phyloP scores from a whole-genome alignment of 2,329 filamentous ascomycete genomes.

The Fusarium denticulatum region DNA sequence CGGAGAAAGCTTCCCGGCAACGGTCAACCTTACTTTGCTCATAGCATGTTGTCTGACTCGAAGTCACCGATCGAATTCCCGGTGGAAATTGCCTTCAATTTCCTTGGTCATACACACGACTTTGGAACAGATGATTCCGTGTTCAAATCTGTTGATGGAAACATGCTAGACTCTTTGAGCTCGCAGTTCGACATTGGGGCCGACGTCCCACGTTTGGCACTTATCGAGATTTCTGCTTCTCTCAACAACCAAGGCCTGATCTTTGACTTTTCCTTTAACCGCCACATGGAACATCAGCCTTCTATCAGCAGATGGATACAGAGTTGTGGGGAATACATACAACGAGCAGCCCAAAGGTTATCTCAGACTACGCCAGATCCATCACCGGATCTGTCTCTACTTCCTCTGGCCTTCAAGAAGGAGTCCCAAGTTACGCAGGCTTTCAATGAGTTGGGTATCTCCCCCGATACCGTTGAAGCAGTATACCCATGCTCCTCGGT shows the following conservation, averaged over 20 bases:
- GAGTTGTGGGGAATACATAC: background rate
- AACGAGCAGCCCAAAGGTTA: background rate
- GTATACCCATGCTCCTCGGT: slow-evolving; percentile 36
- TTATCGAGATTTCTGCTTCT: slow-evolving; percentile 30
- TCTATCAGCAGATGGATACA: background rate
- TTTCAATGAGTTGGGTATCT: background rate
- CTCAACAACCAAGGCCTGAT: background rate
- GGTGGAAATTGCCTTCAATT: slow-evolving; percentile 34
- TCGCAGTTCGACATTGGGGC: slow-evolving; percentile 16
- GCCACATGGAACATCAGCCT: slow-evolving; percentile 1
- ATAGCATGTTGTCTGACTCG: background rate
- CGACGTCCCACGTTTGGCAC: slow-evolving; percentile 22
- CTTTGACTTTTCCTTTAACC: slow-evolving; percentile 25
- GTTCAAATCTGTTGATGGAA: slow-evolving; percentile 2
- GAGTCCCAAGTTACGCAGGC: background rate
- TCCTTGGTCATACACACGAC: slow-evolving; percentile 24
- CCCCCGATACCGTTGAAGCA: slow-evolving; percentile 4
- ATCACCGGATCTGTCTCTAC: slow-evolving; percentile 2
- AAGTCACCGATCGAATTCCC: background rate
- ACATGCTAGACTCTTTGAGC: slow-evolving; percentile 8
- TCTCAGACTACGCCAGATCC: background rate
- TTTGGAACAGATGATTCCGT: background rate
- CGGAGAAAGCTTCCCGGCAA: slow-evolving; percentile 34
- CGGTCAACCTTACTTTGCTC: slow-evolving; percentile 34
- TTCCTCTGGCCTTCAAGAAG: slow-evolving; percentile 7